Evolutionary conservation across 73 alveolate genomes (phyloP).

Genomic region (Uronychia setigera): DNA sequence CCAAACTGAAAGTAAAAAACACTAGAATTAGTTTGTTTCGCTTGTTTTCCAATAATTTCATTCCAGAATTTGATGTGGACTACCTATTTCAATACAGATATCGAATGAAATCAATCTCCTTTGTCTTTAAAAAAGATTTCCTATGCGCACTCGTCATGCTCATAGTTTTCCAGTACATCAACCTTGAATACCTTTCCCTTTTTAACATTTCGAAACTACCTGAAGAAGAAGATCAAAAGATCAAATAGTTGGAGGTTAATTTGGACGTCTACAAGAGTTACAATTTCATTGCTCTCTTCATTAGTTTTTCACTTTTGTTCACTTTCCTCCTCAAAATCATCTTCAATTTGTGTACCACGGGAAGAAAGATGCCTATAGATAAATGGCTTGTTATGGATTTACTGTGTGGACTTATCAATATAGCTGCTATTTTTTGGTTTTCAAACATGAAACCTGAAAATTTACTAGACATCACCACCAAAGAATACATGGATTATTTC

Average conservation of each 20-base stretch:
- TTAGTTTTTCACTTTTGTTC: conserved; percentile 9
- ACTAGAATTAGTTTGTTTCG: conserved; percentile 7
- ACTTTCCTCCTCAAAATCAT: conserved; percentile 3
- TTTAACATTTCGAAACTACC: conserved; percentile 18
- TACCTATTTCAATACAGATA: conserved; percentile 21
- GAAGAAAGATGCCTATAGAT: conserved; percentile 15
- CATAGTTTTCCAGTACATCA: conserved; percentile 20
- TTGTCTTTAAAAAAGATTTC: conserved; percentile 30
- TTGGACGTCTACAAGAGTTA: not conserved
- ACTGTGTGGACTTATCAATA: conserved; percentile 18
- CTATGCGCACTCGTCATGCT: conserved; percentile 7
- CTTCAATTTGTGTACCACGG: conserved; percentile 6
- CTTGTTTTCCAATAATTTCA: conserved; percentile 9
- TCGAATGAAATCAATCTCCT: conserved; percentile 11
- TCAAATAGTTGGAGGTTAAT: conserved; percentile 19
- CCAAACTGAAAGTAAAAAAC: not conserved
- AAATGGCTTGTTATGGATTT: conserved; percentile 29
- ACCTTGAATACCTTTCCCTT: conserved; percentile 12
- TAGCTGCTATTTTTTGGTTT: conserved; percentile 8
- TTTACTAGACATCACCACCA: conserved; percentile 10
- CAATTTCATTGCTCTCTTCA: conserved; percentile 10
- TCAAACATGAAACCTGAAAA: not conserved
- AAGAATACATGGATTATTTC: conserved; percentile 25
- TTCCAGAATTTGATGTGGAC: conserved; percentile 12
- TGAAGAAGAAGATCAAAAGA: conserved; percentile 4